Conservation (phyloP, 495 filamentous ascomycete species). For the Penicillium manginii region DNA sequence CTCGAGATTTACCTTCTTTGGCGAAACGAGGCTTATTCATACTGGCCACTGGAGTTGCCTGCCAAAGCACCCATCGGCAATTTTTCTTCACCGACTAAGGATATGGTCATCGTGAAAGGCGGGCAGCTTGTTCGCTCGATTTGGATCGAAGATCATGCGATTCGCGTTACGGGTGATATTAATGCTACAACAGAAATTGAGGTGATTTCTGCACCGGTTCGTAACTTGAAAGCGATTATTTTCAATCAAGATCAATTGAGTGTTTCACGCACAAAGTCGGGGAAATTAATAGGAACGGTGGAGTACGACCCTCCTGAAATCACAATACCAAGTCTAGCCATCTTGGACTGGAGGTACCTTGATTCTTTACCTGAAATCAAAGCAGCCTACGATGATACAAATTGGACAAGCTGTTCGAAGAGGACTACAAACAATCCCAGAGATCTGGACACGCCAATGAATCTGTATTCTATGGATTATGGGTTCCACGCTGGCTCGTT, state of each 20-base stretch:
- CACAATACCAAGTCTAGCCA: conserved; percentile 53
- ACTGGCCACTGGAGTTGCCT: conserved; percentile 61
- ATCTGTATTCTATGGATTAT: conserved; percentile 68
- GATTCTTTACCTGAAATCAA: conserved; percentile 69
- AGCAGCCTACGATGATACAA: conserved; percentile 60
- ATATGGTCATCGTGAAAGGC: conserved; percentile 59
- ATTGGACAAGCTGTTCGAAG: conserved; percentile 57
- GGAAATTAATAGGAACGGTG: conserved; percentile 44
- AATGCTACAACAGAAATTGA: conserved; percentile 65
- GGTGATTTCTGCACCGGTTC: conserved; percentile 54
- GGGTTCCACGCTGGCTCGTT: conserved; percentile 68
- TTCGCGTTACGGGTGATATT: conserved; percentile 64
- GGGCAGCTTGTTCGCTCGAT: conserved; percentile 68
- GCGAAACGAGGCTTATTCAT: conserved; percentile 66
- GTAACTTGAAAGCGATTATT: conserved; percentile 40
- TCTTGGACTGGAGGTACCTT: conserved; percentile 63
- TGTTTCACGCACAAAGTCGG: conserved; percentile 33
- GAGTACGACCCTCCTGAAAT: conserved; percentile 48
- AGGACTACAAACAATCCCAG: conserved; percentile 57
- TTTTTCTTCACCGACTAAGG: conserved; percentile 27
- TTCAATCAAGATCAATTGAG: conserved; percentile 54
- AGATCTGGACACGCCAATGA: conserved; percentile 57
- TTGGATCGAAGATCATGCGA: conserved; percentile 39
- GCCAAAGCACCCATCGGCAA: conserved; percentile 26
- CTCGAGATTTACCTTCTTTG: conserved; percentile 56